Evolutionary conservation across 2,329 filamentous ascomycete genomes (phyloP).

Genomic region (Sporothrix brunneoviolacea): DNA sequence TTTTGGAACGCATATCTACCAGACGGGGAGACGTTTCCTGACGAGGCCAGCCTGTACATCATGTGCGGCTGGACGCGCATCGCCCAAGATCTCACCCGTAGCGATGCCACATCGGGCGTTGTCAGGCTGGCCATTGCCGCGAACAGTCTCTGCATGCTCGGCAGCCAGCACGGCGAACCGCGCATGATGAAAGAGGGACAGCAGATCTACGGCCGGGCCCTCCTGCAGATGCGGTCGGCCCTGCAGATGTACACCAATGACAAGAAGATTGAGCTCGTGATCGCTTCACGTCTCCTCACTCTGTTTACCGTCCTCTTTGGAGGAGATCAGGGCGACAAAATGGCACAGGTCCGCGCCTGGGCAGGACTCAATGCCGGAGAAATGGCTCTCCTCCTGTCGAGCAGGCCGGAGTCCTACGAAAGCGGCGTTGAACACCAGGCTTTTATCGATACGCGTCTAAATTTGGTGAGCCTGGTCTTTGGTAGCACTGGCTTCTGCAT

Average conservation of each 20-base stretch:
- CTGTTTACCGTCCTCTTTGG: constrained; percentile 2
- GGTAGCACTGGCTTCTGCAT: too few relatives aligned
- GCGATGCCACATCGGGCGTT: background rate
- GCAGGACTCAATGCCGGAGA: background rate
- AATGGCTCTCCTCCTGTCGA: background rate
- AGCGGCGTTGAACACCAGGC: background rate
- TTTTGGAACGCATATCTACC: constrained; percentile 5
- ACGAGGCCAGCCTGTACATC: background rate
- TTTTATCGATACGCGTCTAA: background rate
- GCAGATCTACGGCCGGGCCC: background rate
- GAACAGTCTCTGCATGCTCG: constrained; percentile 4
- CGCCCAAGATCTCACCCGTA: background rate
- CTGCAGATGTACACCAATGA: background rate
- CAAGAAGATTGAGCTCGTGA: background rate
- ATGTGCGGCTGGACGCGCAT: constrained; percentile 3
- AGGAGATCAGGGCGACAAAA: background rate
- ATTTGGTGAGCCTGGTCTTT: too few relatives aligned
- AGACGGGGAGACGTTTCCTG: background rate
- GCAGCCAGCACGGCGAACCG: background rate
- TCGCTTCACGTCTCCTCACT: constrained; percentile 1
- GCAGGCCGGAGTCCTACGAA: background rate
- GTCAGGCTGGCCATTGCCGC: constrained; percentile 1
- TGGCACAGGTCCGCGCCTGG: background rate
- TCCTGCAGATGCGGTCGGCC: background rate
- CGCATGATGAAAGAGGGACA: background rate